Percentiles rank a stretch among this genome's conserved stretches.
Evolutionary conservation across 2,329 filamentous ascomycete genomes (phyloP).

Genomic region (Esteya vermicola): DNA sequence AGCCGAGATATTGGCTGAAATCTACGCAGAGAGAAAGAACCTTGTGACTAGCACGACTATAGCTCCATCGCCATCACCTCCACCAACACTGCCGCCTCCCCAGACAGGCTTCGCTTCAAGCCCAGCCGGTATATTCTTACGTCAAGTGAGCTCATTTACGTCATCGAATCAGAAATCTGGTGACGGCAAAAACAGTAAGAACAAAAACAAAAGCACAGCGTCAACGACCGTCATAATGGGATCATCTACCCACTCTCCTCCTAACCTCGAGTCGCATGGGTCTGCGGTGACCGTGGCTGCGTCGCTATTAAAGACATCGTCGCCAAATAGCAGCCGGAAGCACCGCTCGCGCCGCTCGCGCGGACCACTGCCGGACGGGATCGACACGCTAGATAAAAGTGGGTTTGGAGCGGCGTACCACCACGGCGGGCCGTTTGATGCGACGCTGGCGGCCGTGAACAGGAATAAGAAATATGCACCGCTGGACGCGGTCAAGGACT

Average conservation of each 20-base stretch:
- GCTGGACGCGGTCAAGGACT: conserved; percentile 58
- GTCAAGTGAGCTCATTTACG: background rate
- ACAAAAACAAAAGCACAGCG: no score
- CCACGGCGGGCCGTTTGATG: conserved; percentile 84
- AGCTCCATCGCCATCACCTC: background rate
- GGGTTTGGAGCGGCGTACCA: conserved; percentile 57
- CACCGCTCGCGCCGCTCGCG: conserved; percentile 43
- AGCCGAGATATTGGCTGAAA: conserved; percentile 6
- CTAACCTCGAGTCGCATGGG: no score
- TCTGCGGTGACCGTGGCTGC: no score
- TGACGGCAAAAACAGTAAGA: no score
- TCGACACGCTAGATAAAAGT: conserved; percentile 62
- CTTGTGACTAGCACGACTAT: background rate
- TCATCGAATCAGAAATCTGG: background rate
- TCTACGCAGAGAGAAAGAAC: conserved; percentile 5
- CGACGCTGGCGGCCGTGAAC: conserved; percentile 63
- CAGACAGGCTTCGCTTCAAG: background rate
- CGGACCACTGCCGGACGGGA: conserved; percentile 57
- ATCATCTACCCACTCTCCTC: background rate
- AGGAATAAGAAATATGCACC: conserved; percentile 48
- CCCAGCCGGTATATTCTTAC: background rate
- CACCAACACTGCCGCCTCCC: background rate
- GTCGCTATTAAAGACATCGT: no score
- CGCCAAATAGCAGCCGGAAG: conserved; percentile 34
- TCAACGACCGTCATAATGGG: no score